Base-by-base conservation (phyloP, 208 protist genomes). In the Trypanosoma theileri region DNA sequence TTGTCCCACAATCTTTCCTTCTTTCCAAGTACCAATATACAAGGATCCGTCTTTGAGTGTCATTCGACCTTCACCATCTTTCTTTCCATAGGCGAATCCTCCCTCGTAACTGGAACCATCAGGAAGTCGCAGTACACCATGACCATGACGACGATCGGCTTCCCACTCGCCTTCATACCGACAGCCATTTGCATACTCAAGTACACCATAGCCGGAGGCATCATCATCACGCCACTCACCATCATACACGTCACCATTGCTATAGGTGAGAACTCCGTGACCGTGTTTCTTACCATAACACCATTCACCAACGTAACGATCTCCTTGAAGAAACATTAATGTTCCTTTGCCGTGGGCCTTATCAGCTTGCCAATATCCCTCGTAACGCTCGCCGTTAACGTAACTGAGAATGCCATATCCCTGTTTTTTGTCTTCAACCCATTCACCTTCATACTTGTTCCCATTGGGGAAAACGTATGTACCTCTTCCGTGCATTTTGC, bases 391-490 rank as follows among this genome's bases (percentile, higher is more conserved):
- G n/a, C 91, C 91, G 72, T 92, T 94, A 57, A 88, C 79, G 79
- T 97, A 97, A 22, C 81, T 86, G 61, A 97, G 82, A 55, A 93
- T 87, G 68, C 88, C 89, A 69, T 95, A 92, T 59, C 91, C 91
- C 72, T 97, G 87, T 78, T 98, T 98, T 55, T 95, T 89, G 57
- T 93, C 94, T 24, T 92, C 90, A 12, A 88, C 75, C 95, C 95
- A 98, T 69, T 98, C 93, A 44, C 95, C 95, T 57, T 97, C 94
- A 81, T 98, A 98, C 72, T 91, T 95, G 85, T 98, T 96, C 65
- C 95, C 95, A 75, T 97, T 94, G 48, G 92, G 84, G 82, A 97
- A 98, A 57, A 97, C 97, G 67, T 93, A 93, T 14, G 85, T 94
- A 46, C 90, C 90, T 77, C 90, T 94, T 46, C 94, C 94, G 69